Evolutionary conservation across 352 stramenopile genomes (phyloP).

Genomic region (Phytophthora multivora): DNA sequence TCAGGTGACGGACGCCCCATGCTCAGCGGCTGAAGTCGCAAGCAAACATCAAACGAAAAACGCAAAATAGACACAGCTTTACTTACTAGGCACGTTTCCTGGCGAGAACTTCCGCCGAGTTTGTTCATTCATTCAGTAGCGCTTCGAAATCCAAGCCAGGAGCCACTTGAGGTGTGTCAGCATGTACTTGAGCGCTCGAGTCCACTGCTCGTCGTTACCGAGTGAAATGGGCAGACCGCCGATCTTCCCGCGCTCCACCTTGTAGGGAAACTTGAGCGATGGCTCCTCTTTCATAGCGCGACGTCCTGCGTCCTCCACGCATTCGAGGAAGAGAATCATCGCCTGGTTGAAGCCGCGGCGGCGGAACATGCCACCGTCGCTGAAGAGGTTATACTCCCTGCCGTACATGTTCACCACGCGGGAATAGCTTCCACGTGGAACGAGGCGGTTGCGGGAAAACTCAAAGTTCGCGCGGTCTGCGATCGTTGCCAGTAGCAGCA

Average conservation of each 20-base stretch:
- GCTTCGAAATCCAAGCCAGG: slow-evolving; percentile 91
- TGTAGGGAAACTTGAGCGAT: slow-evolving; percentile 90
- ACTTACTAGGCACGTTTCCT: slow-evolving; percentile 34
- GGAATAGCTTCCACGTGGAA: slow-evolving; percentile 86
- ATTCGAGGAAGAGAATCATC: slow-evolving; percentile 91
- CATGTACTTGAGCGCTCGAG: slow-evolving; percentile 91
- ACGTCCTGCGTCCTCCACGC: slow-evolving; percentile 84
- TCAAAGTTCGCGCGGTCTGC: slow-evolving; percentile 80
- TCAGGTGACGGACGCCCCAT: slow-evolving; percentile 6
- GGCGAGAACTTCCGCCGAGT: slow-evolving; percentile 22
- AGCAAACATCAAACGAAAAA: slow-evolving; percentile 14
- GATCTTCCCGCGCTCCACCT: slow-evolving; percentile 90
- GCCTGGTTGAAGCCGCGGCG: slow-evolving; percentile 92
- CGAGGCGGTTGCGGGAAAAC: slow-evolving; percentile 82
- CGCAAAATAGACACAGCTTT: slow-evolving; percentile 30
- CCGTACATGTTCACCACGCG: slow-evolving; percentile 87
- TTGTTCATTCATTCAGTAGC: slow-evolving; percentile 49
- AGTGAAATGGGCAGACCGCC: slow-evolving; percentile 88
- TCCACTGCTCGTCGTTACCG: slow-evolving; percentile 92
- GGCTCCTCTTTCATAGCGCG: slow-evolving; percentile 90
- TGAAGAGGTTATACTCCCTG: slow-evolving; percentile 83
- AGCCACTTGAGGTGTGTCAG: slow-evolving; percentile 94
- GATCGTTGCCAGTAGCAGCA: slow-evolving; percentile 85
- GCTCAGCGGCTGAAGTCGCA: slow-evolving; percentile 8
- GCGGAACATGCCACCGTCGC: slow-evolving; percentile 87